Conservation (phyloP, 2,329 filamentous ascomycete genomes). For the Botrytis pseudocinerea region DNA sequence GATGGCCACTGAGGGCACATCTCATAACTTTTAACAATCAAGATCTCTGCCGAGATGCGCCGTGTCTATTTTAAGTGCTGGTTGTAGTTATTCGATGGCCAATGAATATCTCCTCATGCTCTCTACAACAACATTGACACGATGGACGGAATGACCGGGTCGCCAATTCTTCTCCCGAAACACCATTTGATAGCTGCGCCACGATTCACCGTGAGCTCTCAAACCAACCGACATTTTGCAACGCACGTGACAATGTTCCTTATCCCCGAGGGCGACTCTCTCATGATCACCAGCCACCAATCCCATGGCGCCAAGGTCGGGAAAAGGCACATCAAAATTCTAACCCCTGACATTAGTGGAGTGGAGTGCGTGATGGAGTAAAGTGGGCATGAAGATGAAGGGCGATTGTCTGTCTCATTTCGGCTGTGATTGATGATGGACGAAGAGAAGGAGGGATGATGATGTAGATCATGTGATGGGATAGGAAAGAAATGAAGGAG, state of each 20-base stretch:
- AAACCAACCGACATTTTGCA: background rate
- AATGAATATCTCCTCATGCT: background rate
- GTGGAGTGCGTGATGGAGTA: conserved; percentile 3
- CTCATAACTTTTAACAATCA: background rate
- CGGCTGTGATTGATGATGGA: background rate
- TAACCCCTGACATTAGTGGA: background rate
- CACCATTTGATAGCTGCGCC: background rate
- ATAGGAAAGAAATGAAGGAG: background rate
- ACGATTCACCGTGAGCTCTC: background rate
- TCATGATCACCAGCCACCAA: background rate
- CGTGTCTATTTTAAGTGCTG: background rate
- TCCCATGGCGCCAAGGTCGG: background rate
- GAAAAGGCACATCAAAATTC: background rate
- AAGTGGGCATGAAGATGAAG: background rate
- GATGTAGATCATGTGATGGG: background rate
- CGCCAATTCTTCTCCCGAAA: background rate
- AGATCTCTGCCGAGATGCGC: background rate
- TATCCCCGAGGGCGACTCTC: background rate
- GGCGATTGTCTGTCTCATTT: conserved; percentile 5
- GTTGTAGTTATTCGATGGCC: background rate
- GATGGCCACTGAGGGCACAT: background rate
- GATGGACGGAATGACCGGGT: background rate
- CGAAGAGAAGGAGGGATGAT: background rate
- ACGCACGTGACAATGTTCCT: background rate
- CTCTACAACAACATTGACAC: background rate